Evolutionary conservation across 352 stramenopile species (phyloP).

Genomic region (Phytophthora parvispora): DNA sequence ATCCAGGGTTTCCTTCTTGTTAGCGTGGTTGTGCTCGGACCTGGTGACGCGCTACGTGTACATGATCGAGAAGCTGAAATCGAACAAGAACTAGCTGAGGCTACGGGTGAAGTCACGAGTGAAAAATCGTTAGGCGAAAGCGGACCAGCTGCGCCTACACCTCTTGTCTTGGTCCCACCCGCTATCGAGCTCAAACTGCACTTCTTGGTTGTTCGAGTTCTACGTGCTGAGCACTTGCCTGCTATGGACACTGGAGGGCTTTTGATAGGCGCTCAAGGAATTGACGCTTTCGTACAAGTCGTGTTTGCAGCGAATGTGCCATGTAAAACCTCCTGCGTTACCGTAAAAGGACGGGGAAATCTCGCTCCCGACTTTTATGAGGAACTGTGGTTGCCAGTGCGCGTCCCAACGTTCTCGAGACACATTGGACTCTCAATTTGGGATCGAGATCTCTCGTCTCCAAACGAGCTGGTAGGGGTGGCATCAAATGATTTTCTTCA

Average conservation of each 20-base stretch:
- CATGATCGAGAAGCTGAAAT: conserved; percentile 81
- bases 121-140: neutral
- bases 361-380: conserved; percentile 77
- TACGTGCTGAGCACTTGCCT: conserved; percentile 84
- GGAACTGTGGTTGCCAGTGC: conserved; percentile 90
- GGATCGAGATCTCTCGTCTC: conserved; percentile 78
- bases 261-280: conserved; percentile 57
- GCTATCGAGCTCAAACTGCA: conserved; percentile 81
- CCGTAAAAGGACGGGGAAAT: conserved; percentile 61
- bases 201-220: conserved; percentile 85
- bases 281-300: conserved; percentile 87
- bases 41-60: conserved; percentile 70
- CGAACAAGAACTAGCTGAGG: conserved; percentile 53
- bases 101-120: conserved; percentile 13
- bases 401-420: conserved; percentile 75
- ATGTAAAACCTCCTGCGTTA: conserved; percentile 65
- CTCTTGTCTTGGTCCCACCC: conserved; percentile 78
- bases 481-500: conserved; percentile 79
- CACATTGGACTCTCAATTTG: conserved; percentile 83
- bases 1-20: conserved; percentile 87
- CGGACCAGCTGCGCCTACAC: conserved; percentile 23
- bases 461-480: conserved; percentile 81
- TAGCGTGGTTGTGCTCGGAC: conserved; percentile 75
- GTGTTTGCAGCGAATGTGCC: conserved; percentile 65
- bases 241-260: conserved; percentile 70